A percentile compares a stretch with the other conserved stretches of the same genome.
Evolutionary conservation across 108 stramenopile species (phyloP).

Genomic region (Conticribra weissflogii): DNA sequence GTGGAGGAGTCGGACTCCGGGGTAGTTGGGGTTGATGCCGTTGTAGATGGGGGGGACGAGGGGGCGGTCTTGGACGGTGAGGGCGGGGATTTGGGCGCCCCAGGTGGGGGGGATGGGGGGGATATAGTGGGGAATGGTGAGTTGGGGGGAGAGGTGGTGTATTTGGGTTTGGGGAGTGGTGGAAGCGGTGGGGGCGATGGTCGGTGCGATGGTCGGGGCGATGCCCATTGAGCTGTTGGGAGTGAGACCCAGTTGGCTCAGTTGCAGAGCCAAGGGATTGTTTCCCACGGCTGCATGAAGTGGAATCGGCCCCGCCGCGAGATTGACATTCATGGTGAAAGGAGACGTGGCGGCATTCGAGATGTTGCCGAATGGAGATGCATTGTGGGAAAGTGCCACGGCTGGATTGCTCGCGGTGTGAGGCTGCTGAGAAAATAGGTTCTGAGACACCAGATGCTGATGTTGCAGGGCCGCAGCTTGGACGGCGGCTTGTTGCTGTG

Average conservation of each 20-base stretch:
- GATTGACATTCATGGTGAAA: neutral
- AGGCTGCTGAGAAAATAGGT: neutral
- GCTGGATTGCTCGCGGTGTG: neutral
- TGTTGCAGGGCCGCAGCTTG: constrained; percentile 1
- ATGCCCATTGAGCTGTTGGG: neutral
- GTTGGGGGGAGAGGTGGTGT: constrained; percentile 16
- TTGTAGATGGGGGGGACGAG: constrained; percentile 78
- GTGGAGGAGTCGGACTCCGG: constrained; percentile 63
- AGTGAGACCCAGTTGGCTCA: neutral
- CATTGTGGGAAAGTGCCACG: neutral
- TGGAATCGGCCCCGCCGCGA: too few relatives aligned
- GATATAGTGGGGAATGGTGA: constrained; percentile 40
- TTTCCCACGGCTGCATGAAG: too few relatives aligned
- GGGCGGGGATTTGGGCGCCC: constrained; percentile 34
- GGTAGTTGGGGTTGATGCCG: constrained; percentile 87
- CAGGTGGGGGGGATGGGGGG: constrained; percentile 45
- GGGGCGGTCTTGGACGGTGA: constrained; percentile 74
- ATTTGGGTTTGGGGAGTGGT: neutral
- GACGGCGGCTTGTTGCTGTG: constrained; percentile 3
- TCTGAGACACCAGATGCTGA: neutral
- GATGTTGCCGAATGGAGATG: neutral
- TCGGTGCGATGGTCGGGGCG: neutral
- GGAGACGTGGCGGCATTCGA: neutral
- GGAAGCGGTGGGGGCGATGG: neutral
- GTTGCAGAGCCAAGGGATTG: too few relatives aligned